These are phyloP conservation scores for Neurospora africana DNA, from an alignment of 495 filamentous ascomycete species.

Conservation along the genomic window DNA sequence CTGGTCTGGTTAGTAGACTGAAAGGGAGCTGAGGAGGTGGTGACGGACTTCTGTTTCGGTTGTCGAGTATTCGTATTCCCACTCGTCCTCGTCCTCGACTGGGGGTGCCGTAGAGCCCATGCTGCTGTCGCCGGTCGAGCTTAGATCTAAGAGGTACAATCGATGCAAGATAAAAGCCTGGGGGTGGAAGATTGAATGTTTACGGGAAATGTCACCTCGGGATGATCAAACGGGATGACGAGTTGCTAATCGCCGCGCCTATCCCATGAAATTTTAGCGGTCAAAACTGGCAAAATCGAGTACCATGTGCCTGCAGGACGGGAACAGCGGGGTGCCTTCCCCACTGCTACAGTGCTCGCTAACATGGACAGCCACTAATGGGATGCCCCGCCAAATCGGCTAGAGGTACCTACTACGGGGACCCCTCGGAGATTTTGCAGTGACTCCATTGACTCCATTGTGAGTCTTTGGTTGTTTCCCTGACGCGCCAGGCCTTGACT, in stretches of 20 bases:
- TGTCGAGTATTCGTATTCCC: constrained; percentile 49
- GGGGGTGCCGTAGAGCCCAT: not conserved
- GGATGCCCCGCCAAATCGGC: constrained; percentile 8
- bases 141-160: too few relatives aligned
- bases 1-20: constrained; percentile 14
- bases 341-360: not conserved
- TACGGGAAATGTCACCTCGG: not conserved
- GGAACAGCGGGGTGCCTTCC: not conserved
- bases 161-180: too few relatives aligned
- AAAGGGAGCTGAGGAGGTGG: too few relatives aligned
- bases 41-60: constrained; percentile 41
- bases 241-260: not conserved
- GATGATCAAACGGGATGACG: not conserved
- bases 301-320: not conserved
- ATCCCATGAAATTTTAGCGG: constrained; percentile 15
- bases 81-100: constrained; percentile 37
- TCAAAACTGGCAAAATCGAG: constrained; percentile 12
- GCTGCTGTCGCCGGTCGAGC: not conserved
- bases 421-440: constrained; percentile 2
- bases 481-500: constrained; percentile 9
- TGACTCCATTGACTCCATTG: constrained; percentile 4
- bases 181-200: too few relatives aligned
- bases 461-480: not conserved
- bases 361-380: constrained; percentile 7
- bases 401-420: not conserved